Conservation (phyloP, 352 stramenopile species). For the Bremia lactucae region DNA sequence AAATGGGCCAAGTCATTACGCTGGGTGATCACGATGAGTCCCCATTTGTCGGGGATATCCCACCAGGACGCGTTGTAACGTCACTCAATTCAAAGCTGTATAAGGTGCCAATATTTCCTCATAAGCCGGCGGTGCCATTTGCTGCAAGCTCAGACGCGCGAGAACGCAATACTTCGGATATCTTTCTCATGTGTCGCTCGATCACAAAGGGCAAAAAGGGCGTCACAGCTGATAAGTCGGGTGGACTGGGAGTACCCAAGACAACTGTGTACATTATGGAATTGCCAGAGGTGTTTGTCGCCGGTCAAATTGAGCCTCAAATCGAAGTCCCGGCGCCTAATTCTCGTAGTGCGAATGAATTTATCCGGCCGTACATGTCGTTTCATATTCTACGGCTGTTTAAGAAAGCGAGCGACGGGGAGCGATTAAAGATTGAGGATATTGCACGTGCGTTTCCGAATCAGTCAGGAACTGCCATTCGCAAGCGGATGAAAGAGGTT, state of each 20-base stretch:
- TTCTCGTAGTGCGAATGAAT: constrained; percentile 70
- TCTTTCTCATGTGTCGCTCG: constrained; percentile 64
- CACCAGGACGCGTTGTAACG: constrained; percentile 58
- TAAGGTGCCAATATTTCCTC: constrained; percentile 73
- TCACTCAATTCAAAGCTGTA: constrained; percentile 77
- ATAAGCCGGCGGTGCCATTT: constrained; percentile 51
- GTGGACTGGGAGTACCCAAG: constrained; percentile 31
- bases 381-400: constrained; percentile 79
- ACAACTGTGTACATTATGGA: constrained; percentile 73
- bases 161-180: constrained; percentile 35
- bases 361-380: constrained; percentile 81
- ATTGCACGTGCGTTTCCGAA: constrained; percentile 73
- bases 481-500: constrained; percentile 82
- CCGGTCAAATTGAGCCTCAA: constrained; percentile 72
- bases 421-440: constrained; percentile 78
- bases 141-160: constrained; percentile 24
- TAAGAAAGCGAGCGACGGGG: constrained; percentile 70
- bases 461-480: constrained; percentile 68
- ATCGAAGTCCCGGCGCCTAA: constrained; percentile 77
- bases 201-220: constrained; percentile 71
- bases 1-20: constrained; percentile 77
- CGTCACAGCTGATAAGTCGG: constrained; percentile 13
- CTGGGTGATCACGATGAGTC: constrained; percentile 71
- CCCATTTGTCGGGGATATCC: constrained; percentile 75
- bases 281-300: constrained; percentile 62